Evolutionary conservation across 164 flowering plant genomes (phyloP), one percentile per base, ranked within the genome.

Genomic region (Stephania cephalantha): DNA sequence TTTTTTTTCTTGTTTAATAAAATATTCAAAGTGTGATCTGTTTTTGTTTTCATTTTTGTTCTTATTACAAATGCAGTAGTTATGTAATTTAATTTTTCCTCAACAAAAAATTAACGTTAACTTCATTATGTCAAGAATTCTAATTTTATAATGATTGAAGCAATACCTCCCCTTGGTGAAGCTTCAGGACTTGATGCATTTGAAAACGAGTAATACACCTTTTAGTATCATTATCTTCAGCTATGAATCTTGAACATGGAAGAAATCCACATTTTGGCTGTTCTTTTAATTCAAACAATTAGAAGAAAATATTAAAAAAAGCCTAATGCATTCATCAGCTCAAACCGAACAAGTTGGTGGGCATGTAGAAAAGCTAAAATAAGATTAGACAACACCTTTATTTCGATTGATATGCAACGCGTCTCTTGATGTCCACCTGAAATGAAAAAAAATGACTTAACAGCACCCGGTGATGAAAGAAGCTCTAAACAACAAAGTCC

Each of bases 201-300:
- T 45, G 83, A 73, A 88, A 95, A 69, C 99, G 95, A 71, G 88
- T 70, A 8, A 82, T 68, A 55, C 77, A 81, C 83, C 78, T 88
- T 81, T 95, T 95, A 35, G 88, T 50, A 22, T 85, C 82, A 85
- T 91, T 90, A 76, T 65, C 81, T 74, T 87, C 90, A 17, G 83
- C 74, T 48, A 95, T 89, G 80, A 87, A 89, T 75, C 77, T 90
- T 76, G 97, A 94, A 77, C 58, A 70, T 71, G 99, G 94, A 73
- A 95, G 93, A 89, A 92, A 94, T 77, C 99, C 99, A 82, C 97
- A 90, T 85, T 95, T 95, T 58, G 99, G 98, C 98, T 95, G 89
- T 77, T 78, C 78, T 50, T 64, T 58, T 42, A 75, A 81, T 53
- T 67, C 64, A 78, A 42, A 42, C 13, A 46, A 68, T 46, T 52